Evolutionary conservation across 352 stramenopile genomes (phyloP).

Genomic region (Pythium monospermum): DNA sequence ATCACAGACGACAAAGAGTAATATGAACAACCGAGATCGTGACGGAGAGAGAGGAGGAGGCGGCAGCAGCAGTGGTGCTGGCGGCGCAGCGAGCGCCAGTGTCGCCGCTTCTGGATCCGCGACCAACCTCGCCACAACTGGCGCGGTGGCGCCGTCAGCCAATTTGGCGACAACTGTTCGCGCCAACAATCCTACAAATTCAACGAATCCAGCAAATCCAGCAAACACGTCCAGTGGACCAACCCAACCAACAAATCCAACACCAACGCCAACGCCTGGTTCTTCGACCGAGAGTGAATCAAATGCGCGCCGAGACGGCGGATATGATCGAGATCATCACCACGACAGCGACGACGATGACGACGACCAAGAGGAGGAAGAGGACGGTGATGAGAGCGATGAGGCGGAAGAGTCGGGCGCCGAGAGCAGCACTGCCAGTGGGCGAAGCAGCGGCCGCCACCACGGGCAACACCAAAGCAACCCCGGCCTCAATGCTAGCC

Average conservation of each 20-base stretch:
- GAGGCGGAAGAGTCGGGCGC: constrained; percentile 1
- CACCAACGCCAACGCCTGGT: background rate
- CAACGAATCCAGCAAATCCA: too few relatives aligned
- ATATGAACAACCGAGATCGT: constrained; percentile 12
- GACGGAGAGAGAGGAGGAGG: background rate
- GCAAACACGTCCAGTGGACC: too few relatives aligned
- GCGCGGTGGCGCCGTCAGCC: background rate
- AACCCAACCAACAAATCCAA: background rate
- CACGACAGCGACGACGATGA: constrained; percentile 5
- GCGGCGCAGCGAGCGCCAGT: background rate
- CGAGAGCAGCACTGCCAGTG: background rate
- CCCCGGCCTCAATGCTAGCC: constrained; percentile 24
- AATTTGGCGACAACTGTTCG: background rate
- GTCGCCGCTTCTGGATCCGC: background rate
- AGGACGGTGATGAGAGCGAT: constrained; percentile 10
- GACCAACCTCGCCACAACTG: background rate
- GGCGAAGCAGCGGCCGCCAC: background rate
- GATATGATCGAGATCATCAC: background rate
- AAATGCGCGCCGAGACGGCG: constrained; percentile 1
- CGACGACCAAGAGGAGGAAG: constrained; percentile 3
- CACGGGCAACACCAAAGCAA: background rate
- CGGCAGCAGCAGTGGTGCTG: background rate
- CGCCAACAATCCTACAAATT: too few relatives aligned
- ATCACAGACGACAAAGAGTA: background rate
- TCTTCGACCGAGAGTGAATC: constrained; percentile 17